phyloP scores from a whole-genome alignment of 352 stramenopile genomes.

The Elongisporangium prolatum region DNA sequence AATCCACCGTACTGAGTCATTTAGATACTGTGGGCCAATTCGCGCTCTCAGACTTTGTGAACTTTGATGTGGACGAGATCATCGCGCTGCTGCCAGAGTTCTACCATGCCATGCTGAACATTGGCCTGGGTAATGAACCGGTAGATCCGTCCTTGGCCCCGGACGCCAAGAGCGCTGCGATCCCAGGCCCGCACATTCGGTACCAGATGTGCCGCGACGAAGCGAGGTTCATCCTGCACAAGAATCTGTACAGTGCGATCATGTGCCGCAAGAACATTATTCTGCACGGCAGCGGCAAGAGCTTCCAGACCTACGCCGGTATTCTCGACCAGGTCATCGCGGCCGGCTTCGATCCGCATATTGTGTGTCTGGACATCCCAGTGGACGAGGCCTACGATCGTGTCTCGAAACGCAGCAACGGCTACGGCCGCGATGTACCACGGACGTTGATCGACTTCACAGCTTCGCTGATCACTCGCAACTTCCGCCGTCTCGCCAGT shows the following conservation, averaged over 20 bases:
- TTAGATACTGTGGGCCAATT: constrained; percentile 64
- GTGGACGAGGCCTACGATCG: constrained; percentile 57
- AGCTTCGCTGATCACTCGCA: constrained; percentile 53
- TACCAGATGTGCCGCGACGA: constrained; percentile 81
- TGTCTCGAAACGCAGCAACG: constrained; percentile 58
- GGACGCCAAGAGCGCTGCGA: constrained; percentile 4
- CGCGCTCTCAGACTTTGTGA: constrained; percentile 73
- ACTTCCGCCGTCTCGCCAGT: constrained; percentile 56
- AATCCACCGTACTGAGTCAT: constrained; percentile 74
- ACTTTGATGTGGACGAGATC: constrained; percentile 79
- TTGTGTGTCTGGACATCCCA: constrained; percentile 76
- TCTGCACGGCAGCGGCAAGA: constrained; percentile 73
- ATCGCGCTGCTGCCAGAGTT: constrained; percentile 77
- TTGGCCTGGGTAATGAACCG: constrained; percentile 63
- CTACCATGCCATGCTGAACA: constrained; percentile 80
- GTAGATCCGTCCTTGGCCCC: neutral
- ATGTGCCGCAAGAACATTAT: constrained; percentile 81
- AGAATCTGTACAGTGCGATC: constrained; percentile 71
- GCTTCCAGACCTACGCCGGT: constrained; percentile 53
- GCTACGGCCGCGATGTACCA: constrained; percentile 66
- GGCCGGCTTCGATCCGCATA: constrained; percentile 61
- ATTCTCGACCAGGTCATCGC: constrained; percentile 66
- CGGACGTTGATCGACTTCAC: constrained; percentile 60
- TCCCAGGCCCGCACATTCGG: constrained; percentile 53
- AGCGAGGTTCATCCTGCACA: constrained; percentile 76